Conservation (phyloP, 495 filamentous ascomycete genomes). For the Rhizodiscina lignyota region DNA sequence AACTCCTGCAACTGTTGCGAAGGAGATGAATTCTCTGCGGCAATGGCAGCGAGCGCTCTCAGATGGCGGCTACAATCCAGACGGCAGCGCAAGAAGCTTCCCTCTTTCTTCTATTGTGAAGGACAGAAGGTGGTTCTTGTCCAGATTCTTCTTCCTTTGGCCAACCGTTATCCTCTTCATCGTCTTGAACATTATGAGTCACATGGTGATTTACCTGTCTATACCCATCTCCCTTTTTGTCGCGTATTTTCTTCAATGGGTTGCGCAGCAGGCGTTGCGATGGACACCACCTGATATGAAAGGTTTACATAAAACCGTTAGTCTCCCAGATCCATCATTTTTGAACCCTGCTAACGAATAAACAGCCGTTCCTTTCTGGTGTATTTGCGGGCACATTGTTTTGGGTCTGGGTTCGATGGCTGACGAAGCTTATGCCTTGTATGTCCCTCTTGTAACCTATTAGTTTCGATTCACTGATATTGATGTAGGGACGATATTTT, state of each 20-base stretch:
- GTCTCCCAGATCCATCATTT: conserved; percentile 12
- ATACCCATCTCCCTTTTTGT: conserved; percentile 51
- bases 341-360: conserved; percentile 8
- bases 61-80: conserved; percentile 68
- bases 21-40: conserved; percentile 72
- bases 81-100: conserved; percentile 52
- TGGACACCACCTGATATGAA: conserved; percentile 77
- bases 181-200: conserved; percentile 52
- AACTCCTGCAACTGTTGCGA: conserved; percentile 63
- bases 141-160: conserved; percentile 81
- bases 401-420: conserved; percentile 63
- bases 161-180: conserved; percentile 61
- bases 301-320: conserved; percentile 70
- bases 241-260: conserved; percentile 60
- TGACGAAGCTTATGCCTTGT: conserved; percentile 55
- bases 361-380: conserved; percentile 77
- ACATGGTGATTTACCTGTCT: conserved; percentile 55
- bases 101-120: conserved; percentile 40
- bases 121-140: conserved; percentile 57
- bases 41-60: conserved; percentile 72
- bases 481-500: conserved; percentile 12
- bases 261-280: conserved; percentile 56
- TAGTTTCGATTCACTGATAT: neutral
- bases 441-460: conserved; percentile 21
- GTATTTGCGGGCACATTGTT: conserved; percentile 83